Evolutionary conservation across 495 filamentous ascomycete genomes (phyloP).

Genomic region (Aspergillus cavernicola): DNA sequence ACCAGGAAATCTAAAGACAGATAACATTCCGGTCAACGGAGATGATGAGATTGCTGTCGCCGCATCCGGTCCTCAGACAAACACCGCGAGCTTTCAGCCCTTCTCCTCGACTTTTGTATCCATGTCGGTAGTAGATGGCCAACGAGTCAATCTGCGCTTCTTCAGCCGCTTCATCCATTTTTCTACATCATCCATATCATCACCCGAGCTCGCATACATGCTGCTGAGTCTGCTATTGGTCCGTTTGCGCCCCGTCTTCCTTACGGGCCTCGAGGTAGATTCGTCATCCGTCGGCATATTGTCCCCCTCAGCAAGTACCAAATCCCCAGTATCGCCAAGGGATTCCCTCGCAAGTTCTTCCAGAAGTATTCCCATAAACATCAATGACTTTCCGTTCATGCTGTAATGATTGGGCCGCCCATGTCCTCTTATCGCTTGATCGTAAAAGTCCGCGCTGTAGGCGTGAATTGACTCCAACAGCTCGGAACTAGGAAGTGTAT

Average conservation of each 20-base stretch:
- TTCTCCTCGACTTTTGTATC: conserved; percentile 26
- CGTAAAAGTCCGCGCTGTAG: conserved; percentile 73
- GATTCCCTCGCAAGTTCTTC: conserved; percentile 67
- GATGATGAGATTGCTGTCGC: too few species aligned
- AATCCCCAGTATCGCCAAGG: conserved; percentile 67
- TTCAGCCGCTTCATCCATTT: conserved; percentile 25
- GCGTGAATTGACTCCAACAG: conserved; percentile 72
- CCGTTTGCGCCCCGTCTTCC: conserved; percentile 19
- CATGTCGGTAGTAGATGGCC: conserved; percentile 22
- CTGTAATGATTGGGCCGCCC: conserved; percentile 53
- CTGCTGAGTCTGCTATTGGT: conserved; percentile 18
- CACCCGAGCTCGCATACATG: conserved; percentile 20
- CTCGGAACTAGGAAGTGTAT: conserved; percentile 65
- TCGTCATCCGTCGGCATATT: conserved; percentile 27
- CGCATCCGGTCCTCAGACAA: too few species aligned
- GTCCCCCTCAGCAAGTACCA: conserved; percentile 68
- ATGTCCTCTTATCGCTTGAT: conserved; percentile 26
- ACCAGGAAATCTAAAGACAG: too few species aligned
- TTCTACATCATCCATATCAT: conserved; percentile 20
- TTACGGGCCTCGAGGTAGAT: conserved; percentile 1
- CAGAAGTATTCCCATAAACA: conserved; percentile 76
- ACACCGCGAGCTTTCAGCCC: too few species aligned
- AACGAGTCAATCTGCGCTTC: conserved; percentile 23
- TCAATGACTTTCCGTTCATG: conserved; percentile 80
- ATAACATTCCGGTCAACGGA: too few species aligned